Percentiles rank a stretch among this genome's conserved stretches.
Evolutionary conservation across 73 alveolate species (phyloP).

Genomic region (Uronychia setigera): DNA sequence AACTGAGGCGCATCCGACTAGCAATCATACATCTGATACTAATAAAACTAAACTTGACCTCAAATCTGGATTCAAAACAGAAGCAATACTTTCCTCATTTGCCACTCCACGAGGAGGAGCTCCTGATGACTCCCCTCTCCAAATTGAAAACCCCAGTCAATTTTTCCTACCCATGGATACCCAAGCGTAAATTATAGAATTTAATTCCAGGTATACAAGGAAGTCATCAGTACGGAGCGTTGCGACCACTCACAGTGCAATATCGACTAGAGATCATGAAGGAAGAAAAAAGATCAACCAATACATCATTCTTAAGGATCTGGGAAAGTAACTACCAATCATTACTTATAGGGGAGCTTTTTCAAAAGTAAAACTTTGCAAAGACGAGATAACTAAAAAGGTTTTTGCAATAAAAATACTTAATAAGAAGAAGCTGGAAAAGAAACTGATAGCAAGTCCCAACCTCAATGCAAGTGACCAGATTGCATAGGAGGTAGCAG

Average conservation of each 20-base stretch:
- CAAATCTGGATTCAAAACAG: no score
- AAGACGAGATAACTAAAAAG: slow-evolving; percentile 16
- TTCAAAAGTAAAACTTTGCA: slow-evolving; percentile 42
- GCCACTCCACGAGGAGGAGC: no score
- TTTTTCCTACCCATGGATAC: no score
- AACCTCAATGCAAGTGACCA: slow-evolving; percentile 17
- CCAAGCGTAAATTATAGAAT: no score
- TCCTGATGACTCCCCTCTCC: no score
- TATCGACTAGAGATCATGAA: not conserved
- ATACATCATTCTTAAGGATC: slow-evolving; percentile 1
- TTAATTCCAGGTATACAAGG: not conserved
- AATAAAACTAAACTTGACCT: no score
- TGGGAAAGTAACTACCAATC: slow-evolving; percentile 1
- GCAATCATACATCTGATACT: no score
- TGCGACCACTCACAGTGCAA: slow-evolving; percentile 1
- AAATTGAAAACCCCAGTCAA: no score
- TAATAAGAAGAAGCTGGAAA: slow-evolving; percentile 40
- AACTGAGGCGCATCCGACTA: no score
- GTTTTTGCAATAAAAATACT: slow-evolving; percentile 48
- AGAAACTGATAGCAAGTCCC: slow-evolving; percentile 35
- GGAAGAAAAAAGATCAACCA: slow-evolving; percentile 8
- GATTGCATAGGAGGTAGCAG: slow-evolving; percentile 44
- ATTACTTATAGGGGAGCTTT: slow-evolving; percentile 13
- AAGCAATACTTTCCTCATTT: no score
- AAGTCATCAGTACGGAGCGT: not conserved